Base-by-base conservation (phyloP, 768 basidiomycete species). In the Naematelia encephala region DNA sequence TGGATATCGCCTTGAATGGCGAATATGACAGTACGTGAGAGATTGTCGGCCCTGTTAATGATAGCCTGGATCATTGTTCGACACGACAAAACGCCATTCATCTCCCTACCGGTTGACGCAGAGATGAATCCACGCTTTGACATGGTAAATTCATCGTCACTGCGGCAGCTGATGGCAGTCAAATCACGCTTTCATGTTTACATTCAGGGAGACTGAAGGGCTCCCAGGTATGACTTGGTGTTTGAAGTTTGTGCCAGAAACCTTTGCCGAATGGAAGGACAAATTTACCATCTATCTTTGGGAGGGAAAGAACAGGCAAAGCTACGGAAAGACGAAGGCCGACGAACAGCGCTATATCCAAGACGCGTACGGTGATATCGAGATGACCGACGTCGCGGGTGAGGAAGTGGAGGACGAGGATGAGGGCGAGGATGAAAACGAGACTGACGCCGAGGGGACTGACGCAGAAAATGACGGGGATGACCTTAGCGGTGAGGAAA, bases 291-390 rank as follows among this genome's bases (percentile, higher is more conserved):
- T 82, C 61, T 85, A 84, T 50, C 70, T 88, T 65, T 99, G 91
- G 88, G 90, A 98, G 78, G 82, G 82, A 4, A 77, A 87, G 53
- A 87, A 94, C 73, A 82, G 84, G 56, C 79, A 81, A 16, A 80
- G 84, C 4, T 98, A 89, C 86, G 80, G 79, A 26, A 96, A 93
- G 77, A 67, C 77, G 21, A 78, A 79, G 62, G 74, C 82, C 22
- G 91, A 92, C n/a, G 96, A 99, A 60, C 88, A 87, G 77, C 81
- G 79, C 29, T 99, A 98, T 74, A 85, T 90, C 30, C 77, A 87
- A 69, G 87, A 84, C 61, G 84, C 89, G 12, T 79, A 82, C 61
- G 80, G 82, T 56, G 89, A 93, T 72, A 86, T 92, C 14, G 91
- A 88, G 70, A 97, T 97, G 93, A 82, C 75, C 49, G 88, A 90